Conservation (phyloP, 75 land plant genomes). For the Ceratopteris richardii region DNA sequence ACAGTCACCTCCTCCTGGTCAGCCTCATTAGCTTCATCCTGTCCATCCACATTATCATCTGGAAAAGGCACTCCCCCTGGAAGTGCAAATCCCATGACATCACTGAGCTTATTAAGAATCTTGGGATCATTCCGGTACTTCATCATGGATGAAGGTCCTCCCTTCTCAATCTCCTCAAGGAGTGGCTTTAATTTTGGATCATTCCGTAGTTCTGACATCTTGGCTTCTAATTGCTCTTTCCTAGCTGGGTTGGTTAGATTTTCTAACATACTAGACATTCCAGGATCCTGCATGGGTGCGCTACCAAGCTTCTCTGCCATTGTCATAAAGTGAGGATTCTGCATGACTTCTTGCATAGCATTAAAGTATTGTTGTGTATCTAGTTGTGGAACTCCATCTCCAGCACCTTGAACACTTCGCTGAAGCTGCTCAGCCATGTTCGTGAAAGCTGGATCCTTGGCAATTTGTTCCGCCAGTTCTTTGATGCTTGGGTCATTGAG, state of each 20-base stretch:
- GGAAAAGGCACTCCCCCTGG: conserved; percentile 22
- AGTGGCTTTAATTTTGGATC: conserved; percentile 72
- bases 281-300: conserved; percentile 46
- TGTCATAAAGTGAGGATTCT: conserved; percentile 44
- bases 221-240: conserved; percentile 59
- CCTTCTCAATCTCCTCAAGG: conserved; percentile 71
- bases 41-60: conserved; percentile 8
- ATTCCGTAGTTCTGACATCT: conserved; percentile 58
- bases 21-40: conserved; percentile 21
- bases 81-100: conserved; percentile 32
- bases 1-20: conserved; percentile 12
- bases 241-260: too few species aligned
- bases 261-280: too few species aligned
- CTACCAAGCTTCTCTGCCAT: conserved; percentile 41
- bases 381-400: conserved; percentile 24
- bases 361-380: conserved; percentile 35
- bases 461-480: too few species aligned
- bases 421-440: too few species aligned
- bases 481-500: too few species aligned
- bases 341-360: conserved; percentile 47
- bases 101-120: conserved; percentile 38
- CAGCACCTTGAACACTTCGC: conserved; percentile 16
- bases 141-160: conserved; percentile 85
- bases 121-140: conserved; percentile 60
- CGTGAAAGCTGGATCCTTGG: too few species aligned